These are phyloP conservation scores for Tetracladium marchalianum DNA, from an alignment of 495 filamentous ascomycete genomes.

Conservation along the genomic window DNA sequence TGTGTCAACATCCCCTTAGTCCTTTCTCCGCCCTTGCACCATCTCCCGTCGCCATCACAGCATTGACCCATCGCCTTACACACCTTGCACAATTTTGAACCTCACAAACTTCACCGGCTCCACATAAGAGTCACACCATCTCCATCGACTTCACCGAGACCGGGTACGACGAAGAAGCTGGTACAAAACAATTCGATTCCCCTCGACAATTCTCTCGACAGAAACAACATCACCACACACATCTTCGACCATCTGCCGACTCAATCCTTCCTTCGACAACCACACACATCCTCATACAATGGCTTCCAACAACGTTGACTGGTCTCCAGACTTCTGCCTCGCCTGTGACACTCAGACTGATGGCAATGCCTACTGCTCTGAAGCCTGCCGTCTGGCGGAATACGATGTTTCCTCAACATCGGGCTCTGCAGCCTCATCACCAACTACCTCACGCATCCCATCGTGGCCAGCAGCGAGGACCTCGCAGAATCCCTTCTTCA, in stretches of 20 bases:
- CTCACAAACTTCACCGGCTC: constrained; percentile 1
- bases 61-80: not conserved
- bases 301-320: constrained; percentile 64
- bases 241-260: not conserved
- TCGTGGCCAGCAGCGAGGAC: constrained; percentile 37
- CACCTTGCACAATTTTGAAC: not conserved
- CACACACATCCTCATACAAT: constrained; percentile 14
- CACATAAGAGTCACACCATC: constrained; percentile 15
- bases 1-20: not conserved
- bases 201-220: not conserved
- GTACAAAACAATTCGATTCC: not conserved
- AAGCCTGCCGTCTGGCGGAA: constrained; percentile 83
- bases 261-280: not conserved
- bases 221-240: not conserved
- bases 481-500: constrained; percentile 46
- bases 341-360: constrained; percentile 85
- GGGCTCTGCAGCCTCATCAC: constrained; percentile 46
- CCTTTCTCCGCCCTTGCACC: not conserved
- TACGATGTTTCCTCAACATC: constrained; percentile 54
- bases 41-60: not conserved
- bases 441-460: constrained; percentile 32
- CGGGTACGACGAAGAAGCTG: constrained; percentile 4
- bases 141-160: constrained; percentile 9
- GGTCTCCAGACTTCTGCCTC: constrained; percentile 90
- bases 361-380: constrained; percentile 79